Base-by-base conservation (phyloP, 805 yeast species). In the Metschnikowia anglica region DNA sequence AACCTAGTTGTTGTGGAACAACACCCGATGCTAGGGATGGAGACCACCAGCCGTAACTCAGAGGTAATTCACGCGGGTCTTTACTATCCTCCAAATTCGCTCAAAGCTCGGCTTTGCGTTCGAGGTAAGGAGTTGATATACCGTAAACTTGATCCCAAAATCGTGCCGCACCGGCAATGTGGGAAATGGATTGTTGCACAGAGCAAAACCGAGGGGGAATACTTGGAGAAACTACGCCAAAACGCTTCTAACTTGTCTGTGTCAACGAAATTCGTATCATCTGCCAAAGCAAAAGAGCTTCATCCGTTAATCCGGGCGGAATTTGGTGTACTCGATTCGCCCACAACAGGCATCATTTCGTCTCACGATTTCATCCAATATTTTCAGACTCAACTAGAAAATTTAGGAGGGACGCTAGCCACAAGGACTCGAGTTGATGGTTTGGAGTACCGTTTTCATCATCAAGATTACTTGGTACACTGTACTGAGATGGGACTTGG, bases 11-110 rank as follows among this genome's bases (percentile, higher is more conserved):
- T 90, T 8, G 60, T 89, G 2, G 97, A 89, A 53, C 80, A 84
- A 55, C 79, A 88, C 59, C 60, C 64, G 1, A 69, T 70, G 26
- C 59, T 80, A 37, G 97, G 96, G 1, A 74, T 77, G 51, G 97
- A 89, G 54, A 88, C 96, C 0, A 83, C 95, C 5, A 76, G 91
- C n/a, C 70, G 97, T 39, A 89, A 89, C 67, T 85, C 95, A 2
- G 97, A 90, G 57, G 97, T 90, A 19, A 83, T 89, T 18, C 97
- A 89, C 63, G 96, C 96, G 0, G 97, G 96, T 0, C 55, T 89
- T 5, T 90, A 90, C 59, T 85, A 86, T 55, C 95, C 96, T 0
- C 64, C 68, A 8, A 76, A 77, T 44, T 74, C 85, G 2, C 67
- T 90, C 41, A 84, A 87, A 56, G 79, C 87, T 0, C 63, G 70